phyloP scores from a whole-genome alignment of 805 yeast genomes.

The Soucietia sequanensis region DNA sequence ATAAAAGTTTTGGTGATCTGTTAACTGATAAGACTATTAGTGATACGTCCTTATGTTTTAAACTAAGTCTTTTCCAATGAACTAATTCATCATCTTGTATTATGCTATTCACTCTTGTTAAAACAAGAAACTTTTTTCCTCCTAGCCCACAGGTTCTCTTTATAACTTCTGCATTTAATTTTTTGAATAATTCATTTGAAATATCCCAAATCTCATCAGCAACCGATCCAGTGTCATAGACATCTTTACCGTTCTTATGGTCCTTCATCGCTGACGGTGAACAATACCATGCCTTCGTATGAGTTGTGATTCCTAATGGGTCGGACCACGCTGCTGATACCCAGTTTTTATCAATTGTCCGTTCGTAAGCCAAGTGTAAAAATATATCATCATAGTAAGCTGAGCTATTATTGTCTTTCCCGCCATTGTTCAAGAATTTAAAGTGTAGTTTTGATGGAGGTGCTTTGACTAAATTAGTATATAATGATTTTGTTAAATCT shows the following conservation, averaged over 20 bases:
- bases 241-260: conserved; percentile 10
- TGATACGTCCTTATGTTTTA: conserved; percentile 54
- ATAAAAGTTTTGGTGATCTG: conserved; percentile 49
- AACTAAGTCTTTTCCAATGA: conserved; percentile 74
- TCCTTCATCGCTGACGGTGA: conserved; percentile 15
- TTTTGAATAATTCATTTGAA: conserved; percentile 46
- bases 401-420: conserved; percentile 13
- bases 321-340: conserved; percentile 87
- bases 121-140: conserved; percentile 60
- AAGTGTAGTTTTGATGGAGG: conserved; percentile 37
- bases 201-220: conserved; percentile 67
- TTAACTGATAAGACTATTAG: conserved; percentile 71
- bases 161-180: conserved; percentile 31
- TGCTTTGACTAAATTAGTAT: conserved; percentile 34
- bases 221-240: conserved; percentile 42
- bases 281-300: conserved; percentile 64
- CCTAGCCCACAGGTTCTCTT: conserved; percentile 33
- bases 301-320: conserved; percentile 66
- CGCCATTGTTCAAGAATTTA: conserved; percentile 26
- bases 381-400: conserved; percentile 62
- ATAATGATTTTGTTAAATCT: conserved; percentile 14
- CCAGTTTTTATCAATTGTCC: conserved; percentile 83
- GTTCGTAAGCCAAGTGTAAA: conserved; percentile 81
- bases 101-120: conserved; percentile 69
- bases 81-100: conserved; percentile 80